phyloP scores from a whole-genome alignment of 495 filamentous ascomycete genomes.

The Trichoderma virens region DNA sequence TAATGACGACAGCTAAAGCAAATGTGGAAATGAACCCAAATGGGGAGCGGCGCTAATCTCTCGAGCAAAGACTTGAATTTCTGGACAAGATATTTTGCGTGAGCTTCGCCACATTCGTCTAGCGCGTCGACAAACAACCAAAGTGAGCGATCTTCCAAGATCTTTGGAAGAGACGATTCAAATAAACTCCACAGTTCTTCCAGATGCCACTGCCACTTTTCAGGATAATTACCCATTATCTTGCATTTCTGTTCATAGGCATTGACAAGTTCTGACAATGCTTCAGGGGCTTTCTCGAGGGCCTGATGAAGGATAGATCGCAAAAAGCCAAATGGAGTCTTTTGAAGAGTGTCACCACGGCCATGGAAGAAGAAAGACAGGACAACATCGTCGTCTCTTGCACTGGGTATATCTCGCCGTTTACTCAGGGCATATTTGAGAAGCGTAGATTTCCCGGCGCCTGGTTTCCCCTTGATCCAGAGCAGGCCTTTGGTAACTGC shows the following conservation, averaged over 20 bases:
- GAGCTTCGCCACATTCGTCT: conserved; percentile 26
- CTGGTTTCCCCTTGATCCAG: conserved; percentile 44
- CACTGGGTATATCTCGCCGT: background rate
- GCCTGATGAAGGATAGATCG: conserved; percentile 30
- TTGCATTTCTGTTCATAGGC: conserved; percentile 14
- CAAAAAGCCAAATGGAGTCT: conserved; percentile 25
- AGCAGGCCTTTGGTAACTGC: conserved; percentile 24
- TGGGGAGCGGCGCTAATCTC: background rate
- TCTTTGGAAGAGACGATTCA: conserved; percentile 11
- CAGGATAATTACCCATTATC: conserved; percentile 13
- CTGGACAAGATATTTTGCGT: conserved; percentile 18
- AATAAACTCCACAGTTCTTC: conserved; percentile 11
- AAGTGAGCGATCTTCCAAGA: conserved; percentile 14
- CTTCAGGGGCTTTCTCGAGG: conserved; percentile 16
- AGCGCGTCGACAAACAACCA: conserved; percentile 26
- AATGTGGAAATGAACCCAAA: conserved; percentile 17
- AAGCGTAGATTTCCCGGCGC: conserved; percentile 41
- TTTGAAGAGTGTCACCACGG: conserved; percentile 27
- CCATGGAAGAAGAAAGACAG: conserved; percentile 32
- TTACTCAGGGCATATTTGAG: conserved; percentile 26
- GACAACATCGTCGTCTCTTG: conserved; percentile 12
- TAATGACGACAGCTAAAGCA: conserved; percentile 35
- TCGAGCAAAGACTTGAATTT: conserved; percentile 18
- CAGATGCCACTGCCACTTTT: conserved; percentile 24
- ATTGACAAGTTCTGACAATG: conserved; percentile 17